Evolutionary conservation across 106 monocot genomes (phyloP).

Genomic region (Dendrobium catenatum): DNA sequence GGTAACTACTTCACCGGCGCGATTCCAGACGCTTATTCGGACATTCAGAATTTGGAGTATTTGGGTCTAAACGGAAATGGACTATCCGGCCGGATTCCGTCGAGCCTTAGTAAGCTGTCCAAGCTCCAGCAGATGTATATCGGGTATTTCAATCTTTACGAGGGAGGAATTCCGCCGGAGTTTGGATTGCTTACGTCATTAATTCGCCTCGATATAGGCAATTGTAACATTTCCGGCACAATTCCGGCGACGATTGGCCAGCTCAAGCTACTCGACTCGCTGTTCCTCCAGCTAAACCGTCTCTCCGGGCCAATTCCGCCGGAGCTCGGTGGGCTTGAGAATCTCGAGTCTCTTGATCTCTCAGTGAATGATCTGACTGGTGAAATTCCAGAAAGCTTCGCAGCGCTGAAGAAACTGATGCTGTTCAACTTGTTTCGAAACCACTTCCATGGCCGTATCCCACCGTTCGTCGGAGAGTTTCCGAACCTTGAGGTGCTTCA

Average conservation of each 20-base stretch:
- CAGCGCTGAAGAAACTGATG: conserved; percentile 28
- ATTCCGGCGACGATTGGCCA: conserved; percentile 49
- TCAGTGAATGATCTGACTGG: conserved; percentile 80
- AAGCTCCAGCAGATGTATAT: conserved; percentile 49
- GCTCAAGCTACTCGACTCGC: conserved; percentile 37
- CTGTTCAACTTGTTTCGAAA: conserved; percentile 65
- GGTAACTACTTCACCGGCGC: conserved; percentile 73
- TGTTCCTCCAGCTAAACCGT: conserved; percentile 57
- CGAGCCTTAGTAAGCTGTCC: conserved; percentile 27
- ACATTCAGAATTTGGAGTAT: conserved; percentile 42
- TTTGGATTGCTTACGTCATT: conserved; percentile 37
- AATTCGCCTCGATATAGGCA: conserved; percentile 43
- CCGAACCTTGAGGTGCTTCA: conserved; percentile 63
- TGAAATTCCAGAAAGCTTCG: conserved; percentile 48
- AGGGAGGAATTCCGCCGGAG: conserved; percentile 68
- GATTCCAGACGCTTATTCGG: conserved; percentile 45
- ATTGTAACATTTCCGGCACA: conserved; percentile 50
- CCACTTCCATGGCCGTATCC: conserved; percentile 50
- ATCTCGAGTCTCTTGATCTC: conserved; percentile 57
- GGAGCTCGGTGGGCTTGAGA: conserved; percentile 42
- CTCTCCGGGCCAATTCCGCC: conserved; percentile 56
- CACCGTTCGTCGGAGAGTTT: conserved; percentile 41
- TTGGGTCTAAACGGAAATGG: conserved; percentile 67
- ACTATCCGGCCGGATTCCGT: conserved; percentile 49
- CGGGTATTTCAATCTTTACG: conserved; percentile 66